Base-by-base conservation (phyloP, 441 rosid species). In the Erodium trifolium region DNA sequence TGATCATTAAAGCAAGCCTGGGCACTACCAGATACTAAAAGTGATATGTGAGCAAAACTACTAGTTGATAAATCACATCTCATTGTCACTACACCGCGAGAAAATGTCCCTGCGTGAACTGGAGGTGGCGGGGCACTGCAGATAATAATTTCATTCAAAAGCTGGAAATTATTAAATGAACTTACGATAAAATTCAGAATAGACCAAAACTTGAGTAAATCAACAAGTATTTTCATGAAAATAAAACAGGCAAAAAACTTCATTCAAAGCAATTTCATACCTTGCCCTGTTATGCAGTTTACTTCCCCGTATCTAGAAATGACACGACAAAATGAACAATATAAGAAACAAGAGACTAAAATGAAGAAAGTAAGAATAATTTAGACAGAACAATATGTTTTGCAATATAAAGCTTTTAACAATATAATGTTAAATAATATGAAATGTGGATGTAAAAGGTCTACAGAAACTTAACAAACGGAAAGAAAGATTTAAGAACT, bases 61-160 rank as follows among this genome's bases (percentile, higher is more conserved):
- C 90, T 85, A 19, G 99, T 94, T 43, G 96, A 90, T 70, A 94
- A 68, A 78, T 94, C 99, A 77, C 99, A 94, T 49, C 94, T 83
- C 99, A 94, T 94, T 72, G 99, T 94, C 74, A 94, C 90, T 13
- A 94, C 96, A 73, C 98, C 99, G 75, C 97, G 99, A 79, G 97
- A 84, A 80, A 90, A 92, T 75, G 96, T 77, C 78, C 97, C 99
- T 16, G 98, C 98, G 79, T 94, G 99, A 77, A 92, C 96, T 67
- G 99, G 99, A 19, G 99, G 99, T 66, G 98, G 96, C 51, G 98
- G 89, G 75, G 99, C 98, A 86, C 99, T 94, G 86, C 76, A 84
- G 70, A 80, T 73, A 62, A 66, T 34, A 63, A 63, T 34, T 35
- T 45, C 57, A 41, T 71, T 29, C 39, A 74, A 57, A 19, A 63